Evolutionary conservation across 768 basidiomycete species (phyloP), one percentile per base, ranked within the genome.

Genomic region (Tylopilus sp.): DNA sequence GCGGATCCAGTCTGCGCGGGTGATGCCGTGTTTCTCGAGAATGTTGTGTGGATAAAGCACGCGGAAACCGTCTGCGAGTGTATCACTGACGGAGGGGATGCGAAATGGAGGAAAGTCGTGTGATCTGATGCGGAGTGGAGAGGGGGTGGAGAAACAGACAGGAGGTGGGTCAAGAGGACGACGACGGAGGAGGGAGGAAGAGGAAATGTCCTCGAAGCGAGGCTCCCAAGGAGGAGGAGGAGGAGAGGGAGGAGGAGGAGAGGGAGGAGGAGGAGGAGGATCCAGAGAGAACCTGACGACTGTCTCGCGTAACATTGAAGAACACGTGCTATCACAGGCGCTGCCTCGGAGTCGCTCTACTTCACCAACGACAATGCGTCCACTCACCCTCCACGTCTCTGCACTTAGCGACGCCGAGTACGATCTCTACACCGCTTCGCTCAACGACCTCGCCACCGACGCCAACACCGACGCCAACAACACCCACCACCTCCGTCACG

Each of bases 381-480:
- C 77, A 39, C 76, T 89, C 22, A 76, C 72, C 20, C 77, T 91
- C 6, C 88, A 91, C 57, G 74, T 81, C 18, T 90, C 89, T 31
- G 88, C 88, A 0, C 81, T 91, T 53, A 88, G 77, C 58, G 80
- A 90, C 66, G 70, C 73, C 17, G 88, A 91, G 66, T 91, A 89
- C 65, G 66, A 72, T 13, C 64, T 84, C 20, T 91, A 86, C 69
- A 88, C 85, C 0, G 53, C 76, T 1, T 79, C 81, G 35, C 71
- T 91, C 38, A 64, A 65, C 43, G 85, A 83, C 52, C 72, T 86
- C 38, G 69, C 74, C 39, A 53, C 69, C 10, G 72, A 63, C 30
- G 53, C 68, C n/a, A 55, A 35, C 47, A 35, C 25, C 30, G n/a
- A 48, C 33, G 2, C 13, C 18, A 30, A 28, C 3, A 22, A 40